Evolutionary conservation across 1,284 basidiomycete genomes (phyloP), one percentile per base, ranked within the genome.

Genomic region (Ceratobasidium sp.): DNA sequence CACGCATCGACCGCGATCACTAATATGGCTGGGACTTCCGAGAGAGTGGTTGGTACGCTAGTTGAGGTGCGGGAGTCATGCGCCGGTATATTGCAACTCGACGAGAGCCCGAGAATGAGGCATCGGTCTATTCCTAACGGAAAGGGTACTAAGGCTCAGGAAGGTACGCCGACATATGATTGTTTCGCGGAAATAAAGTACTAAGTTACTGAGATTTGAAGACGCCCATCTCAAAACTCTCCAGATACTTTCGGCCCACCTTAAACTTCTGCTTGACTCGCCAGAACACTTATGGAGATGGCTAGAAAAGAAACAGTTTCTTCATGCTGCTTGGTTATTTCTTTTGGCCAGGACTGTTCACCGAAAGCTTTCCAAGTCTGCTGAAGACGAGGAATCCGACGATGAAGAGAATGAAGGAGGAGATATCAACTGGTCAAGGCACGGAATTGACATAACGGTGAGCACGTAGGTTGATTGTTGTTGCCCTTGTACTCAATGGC

Each of bases 1-100:
- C 93, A 96, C 80, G 95, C 96, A 0, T 96, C 96, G 0, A 90
- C 94, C 0, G 94, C 94, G 10, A 97, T 97, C 68, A 92, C 95
- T 39, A 88, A 89, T 66, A 91, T 94, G 78, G 86, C 91, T 11
- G 83, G 86, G 47, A 92, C 92, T 10, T 91, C 93, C 5, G 85
- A 87, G 71, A 87, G 86, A 78, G 92, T 94, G 11, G 82, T 89
- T 61, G 84, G 87, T 45, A 88, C 90, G 5, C 81, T 94, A 49
- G 85, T 88, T 49, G 91, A 92, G 76, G 88, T 90, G 79, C 89
- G 86, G 76, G 82, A 84, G 45, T 85, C 87, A 87, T 93, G 77
- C 81, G 83, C n/a, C 84, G 69, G 69, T 11, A 63, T 69, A n/a
- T 47, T 68, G 28, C 65, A 63, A 26, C 77, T 74, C 23, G 77